Base-by-base conservation (phyloP, 805 yeast genomes). In the Scheffersomyces spartinae region DNA sequence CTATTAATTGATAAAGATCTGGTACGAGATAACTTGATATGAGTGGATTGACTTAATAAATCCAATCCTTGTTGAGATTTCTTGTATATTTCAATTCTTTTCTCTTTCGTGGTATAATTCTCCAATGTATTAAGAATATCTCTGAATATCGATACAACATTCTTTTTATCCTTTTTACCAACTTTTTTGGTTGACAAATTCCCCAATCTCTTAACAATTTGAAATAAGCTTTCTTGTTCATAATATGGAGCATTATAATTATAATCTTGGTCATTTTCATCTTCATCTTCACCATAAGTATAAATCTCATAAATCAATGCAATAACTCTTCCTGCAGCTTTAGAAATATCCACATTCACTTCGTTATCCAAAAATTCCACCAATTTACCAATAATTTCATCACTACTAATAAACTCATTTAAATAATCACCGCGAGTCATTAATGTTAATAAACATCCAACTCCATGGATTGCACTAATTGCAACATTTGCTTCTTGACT, bases 111-210 rank as follows among this genome's bases (percentile, higher is more conserved):
- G 28, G 53, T 46, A 34, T 61, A 64, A 10, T 42, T 40, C 26
- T 55, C 57, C 7, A 74, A 50, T 0, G 78, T 71, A 18, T 48
- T 48, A 20, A 64, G 45, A 11, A 74, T 70, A 31, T 75, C 78
- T 40, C 74, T 58, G 45, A 74, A 71, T 1, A 75, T 57, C 1
- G 81, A 66, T 33, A 71, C 69, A 14, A 70, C 56, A 19, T 67
- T 72, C 31, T 64, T 66, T 43, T 71, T 75, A 33, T 74, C 81
- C 40, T 68, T 71, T 36, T 77, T 77, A 15, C 76, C 66, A 3
- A 73, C 42, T 26, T 61, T 68, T 30, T 74, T 73, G 4, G 74
- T 55, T 0, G 79, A 68, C 13, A 68, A 62, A 21, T 60, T 64
- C 1, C 68, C 50, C 21, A 74, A 50, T 18, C 59, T 49, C 14